These are phyloP conservation scores for Schrenkiella parvula DNA, from an alignment of 345 rosid species.

Conservation along the genomic window DNA sequence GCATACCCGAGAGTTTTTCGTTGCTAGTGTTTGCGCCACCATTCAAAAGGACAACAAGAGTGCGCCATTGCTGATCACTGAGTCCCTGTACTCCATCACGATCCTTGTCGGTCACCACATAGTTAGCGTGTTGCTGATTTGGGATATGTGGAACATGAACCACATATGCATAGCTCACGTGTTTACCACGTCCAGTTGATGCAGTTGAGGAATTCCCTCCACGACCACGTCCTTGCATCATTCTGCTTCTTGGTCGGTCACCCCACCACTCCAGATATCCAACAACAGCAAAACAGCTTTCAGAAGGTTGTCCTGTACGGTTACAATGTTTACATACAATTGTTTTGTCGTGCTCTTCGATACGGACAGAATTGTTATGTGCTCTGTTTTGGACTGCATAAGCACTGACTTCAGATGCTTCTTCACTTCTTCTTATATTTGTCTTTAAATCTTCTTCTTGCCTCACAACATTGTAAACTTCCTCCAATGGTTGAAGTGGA, in stretches of 20 bases:
- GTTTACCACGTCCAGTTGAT: too few species aligned
- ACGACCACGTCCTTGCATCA: background rate
- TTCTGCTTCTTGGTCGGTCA: background rate
- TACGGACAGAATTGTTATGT: fast-evolving
- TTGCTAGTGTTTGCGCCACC: background rate
- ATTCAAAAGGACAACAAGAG: too few species aligned
- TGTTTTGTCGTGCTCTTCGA: too few species aligned
- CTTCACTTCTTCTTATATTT: too few species aligned
- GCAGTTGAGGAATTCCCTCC: background rate
- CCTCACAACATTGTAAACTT: background rate
- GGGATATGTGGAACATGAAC: background rate
- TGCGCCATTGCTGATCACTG: background rate
- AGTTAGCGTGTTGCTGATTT: background rate
- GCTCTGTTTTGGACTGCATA: background rate
- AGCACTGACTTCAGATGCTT: background rate
- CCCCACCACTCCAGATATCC: background rate
- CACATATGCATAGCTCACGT: background rate
- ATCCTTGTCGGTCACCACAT: background rate
- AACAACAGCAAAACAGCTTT: background rate
- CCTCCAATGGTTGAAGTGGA: background rate
- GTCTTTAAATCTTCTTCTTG: background rate
- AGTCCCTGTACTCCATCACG: background rate
- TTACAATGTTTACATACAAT: background rate
- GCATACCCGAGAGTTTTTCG: background rate
- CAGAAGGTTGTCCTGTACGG: background rate